Evolutionary conservation across 1,139 yeast genomes (phyloP), one percentile per base, ranked within the genome.

Genomic region (Suhomyces wounanorum): DNA sequence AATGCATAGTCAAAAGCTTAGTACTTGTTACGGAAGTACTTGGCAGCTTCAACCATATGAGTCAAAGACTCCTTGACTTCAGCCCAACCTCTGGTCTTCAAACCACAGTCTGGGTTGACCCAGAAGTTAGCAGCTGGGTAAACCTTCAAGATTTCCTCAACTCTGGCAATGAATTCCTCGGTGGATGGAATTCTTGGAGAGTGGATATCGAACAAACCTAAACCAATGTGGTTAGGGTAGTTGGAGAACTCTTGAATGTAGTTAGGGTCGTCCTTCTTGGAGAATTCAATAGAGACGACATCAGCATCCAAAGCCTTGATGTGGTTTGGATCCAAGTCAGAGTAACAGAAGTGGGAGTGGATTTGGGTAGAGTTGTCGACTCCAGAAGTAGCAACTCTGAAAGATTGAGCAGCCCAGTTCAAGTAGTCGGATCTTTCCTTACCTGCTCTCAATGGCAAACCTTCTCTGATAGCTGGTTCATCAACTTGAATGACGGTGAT

Each of bases 81-180:
- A 61, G 87, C 87, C 96, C 96, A 89, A 63, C 92, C 94, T 83
- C 96, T 87, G 73, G 96, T 89, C 88, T 92, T 92, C 77, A 92
- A 85, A 85, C 99, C 99, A 87, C 99, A 94, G 82, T 94, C 99
- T 70, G 99, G 99, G 95, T 94, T 94, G 70, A 94, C 95, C 98
- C 98, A 94, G 85, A 94, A 89, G 79, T 92, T 92, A 74, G 89
- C 89, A 70, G 95, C 95, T 73, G 97, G 97, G 84, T 92, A 94
- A 59, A 89, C 95, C 81, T 91, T 90, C 78, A 94, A 82, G 82
- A 94, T 92, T 73, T 90, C 96, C 69, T 85, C 85, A 70, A 94
- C 89, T 82, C 97, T 91, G 72, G 87, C 78, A 73, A 90, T 86
- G 77, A 94, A 92, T 81, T 94, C 99, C 71, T 88, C 91, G 79